phyloP scores from a whole-genome alignment of 257 asterid genomes.

The Nicotiana obtusifolia region DNA sequence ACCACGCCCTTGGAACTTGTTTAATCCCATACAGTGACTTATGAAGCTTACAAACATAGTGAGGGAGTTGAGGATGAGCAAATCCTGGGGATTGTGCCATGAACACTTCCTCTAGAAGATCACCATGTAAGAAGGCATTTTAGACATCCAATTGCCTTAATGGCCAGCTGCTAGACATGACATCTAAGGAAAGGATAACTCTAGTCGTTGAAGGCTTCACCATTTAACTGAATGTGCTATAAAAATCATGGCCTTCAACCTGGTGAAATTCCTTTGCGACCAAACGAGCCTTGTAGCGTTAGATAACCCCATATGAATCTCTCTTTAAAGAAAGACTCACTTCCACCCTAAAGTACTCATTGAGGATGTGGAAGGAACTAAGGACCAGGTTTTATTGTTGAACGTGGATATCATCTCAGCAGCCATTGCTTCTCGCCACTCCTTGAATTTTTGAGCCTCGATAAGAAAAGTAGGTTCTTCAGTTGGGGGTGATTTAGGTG shows the following conservation, averaged over 20 bases:
- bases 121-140: neutral
- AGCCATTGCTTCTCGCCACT: neutral
- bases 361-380: neutral
- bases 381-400: neutral
- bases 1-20: neutral
- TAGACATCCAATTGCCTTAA: neutral
- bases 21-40: neutral
- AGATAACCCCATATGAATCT: neutral
- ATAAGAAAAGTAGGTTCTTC: neutral
- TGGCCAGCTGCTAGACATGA: neutral
- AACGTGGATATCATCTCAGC: neutral
- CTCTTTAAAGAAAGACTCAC: neutral
- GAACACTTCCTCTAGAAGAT: neutral
- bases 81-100: neutral
- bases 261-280: neutral
- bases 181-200: neutral
- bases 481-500: neutral
- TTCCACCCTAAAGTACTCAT: neutral
- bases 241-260: neutral
- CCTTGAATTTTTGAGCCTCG: neutral
- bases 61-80: neutral
- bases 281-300: neutral
- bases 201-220: neutral
- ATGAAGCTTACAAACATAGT: neutral
- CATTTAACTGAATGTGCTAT: neutral